Percentiles rank a stretch among this genome's conserved stretches.
phyloP scores from a whole-genome alignment of 2,329 filamentous ascomycete species.

The Diplodia corticola region DNA sequence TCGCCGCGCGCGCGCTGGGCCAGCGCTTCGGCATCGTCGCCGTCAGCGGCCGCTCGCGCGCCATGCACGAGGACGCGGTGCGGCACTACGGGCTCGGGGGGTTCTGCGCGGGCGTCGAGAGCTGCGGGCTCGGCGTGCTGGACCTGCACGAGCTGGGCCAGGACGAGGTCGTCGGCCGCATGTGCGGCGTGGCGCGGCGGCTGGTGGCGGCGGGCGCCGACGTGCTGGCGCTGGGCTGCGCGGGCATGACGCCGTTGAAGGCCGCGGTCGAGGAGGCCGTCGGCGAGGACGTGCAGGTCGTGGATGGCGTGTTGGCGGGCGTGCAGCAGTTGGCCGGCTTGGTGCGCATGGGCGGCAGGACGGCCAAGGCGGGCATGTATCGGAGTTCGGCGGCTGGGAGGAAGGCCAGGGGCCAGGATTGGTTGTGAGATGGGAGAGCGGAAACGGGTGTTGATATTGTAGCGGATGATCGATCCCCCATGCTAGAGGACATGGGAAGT shows the following conservation, averaged over 20 bases:
- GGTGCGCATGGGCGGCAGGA: constrained; percentile 48
- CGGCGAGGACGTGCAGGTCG: constrained; percentile 48
- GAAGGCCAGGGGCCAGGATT: constrained; percentile 43
- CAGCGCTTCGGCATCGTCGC: constrained; percentile 49
- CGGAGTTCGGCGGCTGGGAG: constrained; percentile 42
- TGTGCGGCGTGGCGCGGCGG: constrained; percentile 42
- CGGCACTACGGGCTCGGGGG: constrained; percentile 44
- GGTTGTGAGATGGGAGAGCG: constrained; percentile 37
- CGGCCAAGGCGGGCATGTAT: constrained; percentile 48
- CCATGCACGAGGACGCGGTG: constrained; percentile 45
- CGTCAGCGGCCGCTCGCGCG: constrained; percentile 42
- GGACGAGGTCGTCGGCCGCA: constrained; percentile 42
- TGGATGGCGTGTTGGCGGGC: constrained; percentile 54
- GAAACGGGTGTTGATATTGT: no score
- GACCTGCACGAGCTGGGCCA: constrained; percentile 46
- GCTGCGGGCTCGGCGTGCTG: constrained; percentile 47
- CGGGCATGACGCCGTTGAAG: constrained; percentile 52
- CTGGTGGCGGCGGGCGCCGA: constrained; percentile 47
- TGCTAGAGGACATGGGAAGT: no score
- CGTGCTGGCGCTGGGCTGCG: constrained; percentile 49
- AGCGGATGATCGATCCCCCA: no score
- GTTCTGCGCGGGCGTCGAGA: constrained; percentile 47
- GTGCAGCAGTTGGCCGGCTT: constrained; percentile 49
- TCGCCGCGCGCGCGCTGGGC: constrained; percentile 53
- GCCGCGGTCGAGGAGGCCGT: constrained; percentile 50